These are phyloP conservation scores for Naganishia cerealis DNA, from an alignment of 1,284 basidiomycete genomes.

Conservation along the genomic window DNA sequence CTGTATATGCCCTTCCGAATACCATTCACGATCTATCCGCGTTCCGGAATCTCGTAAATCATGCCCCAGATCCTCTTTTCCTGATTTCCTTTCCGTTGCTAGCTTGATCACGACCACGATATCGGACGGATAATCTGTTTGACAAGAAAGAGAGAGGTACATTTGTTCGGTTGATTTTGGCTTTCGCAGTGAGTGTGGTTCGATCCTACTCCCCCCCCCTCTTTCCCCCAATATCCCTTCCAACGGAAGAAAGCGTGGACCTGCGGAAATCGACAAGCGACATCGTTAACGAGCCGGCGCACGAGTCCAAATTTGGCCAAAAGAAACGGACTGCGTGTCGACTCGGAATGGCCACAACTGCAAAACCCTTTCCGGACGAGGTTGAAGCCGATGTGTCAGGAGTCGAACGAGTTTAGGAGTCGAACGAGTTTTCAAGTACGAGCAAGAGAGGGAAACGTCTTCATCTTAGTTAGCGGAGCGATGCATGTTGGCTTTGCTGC, in stretches of 20 bases:
- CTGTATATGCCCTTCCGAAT: not conserved
- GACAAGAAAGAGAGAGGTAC: not conserved
- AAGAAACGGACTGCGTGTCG: not conserved
- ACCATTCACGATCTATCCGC: not conserved
- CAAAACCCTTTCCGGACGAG: too few species aligned
- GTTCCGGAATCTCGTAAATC: not conserved
- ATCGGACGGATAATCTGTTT: not conserved
- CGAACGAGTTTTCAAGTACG: too few species aligned
- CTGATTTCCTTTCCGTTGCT: not conserved
- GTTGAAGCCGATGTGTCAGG: too few species aligned
- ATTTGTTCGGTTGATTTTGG: not conserved
- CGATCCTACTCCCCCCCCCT: not conserved
- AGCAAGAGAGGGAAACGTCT: too few species aligned
- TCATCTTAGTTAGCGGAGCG: too few species aligned
- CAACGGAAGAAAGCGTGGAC: slow-evolving; percentile 9
- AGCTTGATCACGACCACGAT: not conserved
- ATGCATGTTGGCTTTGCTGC: too few species aligned
- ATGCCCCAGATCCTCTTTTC: not conserved
- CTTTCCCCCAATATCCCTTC: not conserved
- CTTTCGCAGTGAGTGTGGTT: slow-evolving; percentile 4
- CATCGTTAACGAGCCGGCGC: not conserved
- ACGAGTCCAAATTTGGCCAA: not conserved
- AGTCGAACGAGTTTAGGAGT: too few species aligned
- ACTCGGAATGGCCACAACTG: too few species aligned
- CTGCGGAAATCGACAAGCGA: not conserved